These are phyloP conservation scores for Rhodotorula sp. DNA, from an alignment of 1,284 basidiomycete species.

Conservation along the genomic window DNA sequence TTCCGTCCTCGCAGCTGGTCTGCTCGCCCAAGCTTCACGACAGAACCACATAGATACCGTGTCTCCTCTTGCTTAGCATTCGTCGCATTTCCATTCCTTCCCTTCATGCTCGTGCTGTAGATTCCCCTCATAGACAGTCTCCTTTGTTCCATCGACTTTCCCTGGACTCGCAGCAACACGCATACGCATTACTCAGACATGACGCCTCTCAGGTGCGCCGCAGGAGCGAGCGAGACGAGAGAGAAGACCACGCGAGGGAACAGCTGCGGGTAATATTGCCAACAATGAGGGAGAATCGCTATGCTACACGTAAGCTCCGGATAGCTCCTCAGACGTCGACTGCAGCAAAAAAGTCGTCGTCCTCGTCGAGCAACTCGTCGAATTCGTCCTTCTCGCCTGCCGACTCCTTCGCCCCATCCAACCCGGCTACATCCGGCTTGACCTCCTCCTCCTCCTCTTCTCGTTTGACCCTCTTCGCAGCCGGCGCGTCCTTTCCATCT, in stretches of 20 bases:
- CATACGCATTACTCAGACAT: too few relatives aligned
- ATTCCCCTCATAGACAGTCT: too few relatives aligned
- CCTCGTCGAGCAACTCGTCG: slow-evolving; percentile 28
- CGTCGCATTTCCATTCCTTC: background rate
- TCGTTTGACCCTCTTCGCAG: slow-evolving; percentile 18
- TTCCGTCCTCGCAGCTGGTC: background rate
- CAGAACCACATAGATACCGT: background rate
- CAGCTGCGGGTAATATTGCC: slow-evolving; percentile 38
- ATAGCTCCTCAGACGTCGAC: slow-evolving; percentile 7
- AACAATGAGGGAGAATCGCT: too few relatives aligned
- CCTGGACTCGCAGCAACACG: too few relatives aligned
- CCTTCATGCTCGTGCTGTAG: background rate
- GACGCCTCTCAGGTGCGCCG: background rate
- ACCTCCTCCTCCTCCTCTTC: slow-evolving; percentile 17
- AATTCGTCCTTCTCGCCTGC: slow-evolving; percentile 25
- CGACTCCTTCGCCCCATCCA: slow-evolving; percentile 12
- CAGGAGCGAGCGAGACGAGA: background rate
- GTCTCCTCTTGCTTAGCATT: background rate
- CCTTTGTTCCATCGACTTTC: too few relatives aligned
- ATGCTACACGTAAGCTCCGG: too few relatives aligned
- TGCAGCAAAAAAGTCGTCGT: slow-evolving; percentile 14
- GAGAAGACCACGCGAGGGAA: slow-evolving; percentile 18
- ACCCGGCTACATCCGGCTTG: slow-evolving; percentile 18
- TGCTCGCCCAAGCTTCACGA: background rate
- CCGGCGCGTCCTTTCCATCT: background rate